These are phyloP conservation scores for Melastoma candidum DNA, from an alignment of 441 rosid genomes.

Conservation along the genomic window DNA sequence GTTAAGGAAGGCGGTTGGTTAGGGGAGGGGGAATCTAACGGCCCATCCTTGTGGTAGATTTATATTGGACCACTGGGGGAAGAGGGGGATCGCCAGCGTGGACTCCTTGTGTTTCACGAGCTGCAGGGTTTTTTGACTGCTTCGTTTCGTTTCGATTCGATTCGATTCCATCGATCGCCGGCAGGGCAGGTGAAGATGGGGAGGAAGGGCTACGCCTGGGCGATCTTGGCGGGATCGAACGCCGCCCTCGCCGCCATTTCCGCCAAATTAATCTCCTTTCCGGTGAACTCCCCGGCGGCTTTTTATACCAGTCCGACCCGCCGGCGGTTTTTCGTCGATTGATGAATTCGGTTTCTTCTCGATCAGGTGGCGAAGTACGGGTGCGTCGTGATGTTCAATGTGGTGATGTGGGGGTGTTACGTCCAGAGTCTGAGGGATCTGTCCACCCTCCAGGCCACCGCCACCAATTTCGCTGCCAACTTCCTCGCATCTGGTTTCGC, in stretches of 20 bases:
- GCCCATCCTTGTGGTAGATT: too few species aligned
- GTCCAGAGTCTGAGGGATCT: slow-evolving; percentile 79
- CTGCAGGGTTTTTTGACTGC: too few species aligned
- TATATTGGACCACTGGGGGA: too few species aligned
- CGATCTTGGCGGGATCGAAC: slow-evolving; percentile 54
- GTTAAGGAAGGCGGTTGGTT: too few species aligned
- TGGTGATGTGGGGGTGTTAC: slow-evolving; percentile 85
- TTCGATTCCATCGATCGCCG: background rate
- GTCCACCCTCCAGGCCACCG: slow-evolving; percentile 75
- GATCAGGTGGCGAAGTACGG: slow-evolving; percentile 47
- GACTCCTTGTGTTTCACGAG: too few species aligned
- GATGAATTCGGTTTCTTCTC: background rate
- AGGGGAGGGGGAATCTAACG: too few species aligned
- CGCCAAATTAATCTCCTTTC: slow-evolving; percentile 53
- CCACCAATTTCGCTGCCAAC: slow-evolving; percentile 73
- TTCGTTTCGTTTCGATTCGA: too few species aligned
- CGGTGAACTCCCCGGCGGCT: slow-evolving; percentile 17
- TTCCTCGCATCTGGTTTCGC: slow-evolving; percentile 82
- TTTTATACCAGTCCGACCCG: background rate
- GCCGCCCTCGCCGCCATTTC: slow-evolving; percentile 78
- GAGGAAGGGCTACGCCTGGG: slow-evolving; percentile 59
- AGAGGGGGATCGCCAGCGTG: too few species aligned
- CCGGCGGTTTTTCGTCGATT: background rate
- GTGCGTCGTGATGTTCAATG: slow-evolving; percentile 52
- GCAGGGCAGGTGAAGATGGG: slow-evolving; percentile 22